phyloP scores from a whole-genome alignment of 805 yeast genomes.

The Maudiozyma serrabonitensis region DNA sequence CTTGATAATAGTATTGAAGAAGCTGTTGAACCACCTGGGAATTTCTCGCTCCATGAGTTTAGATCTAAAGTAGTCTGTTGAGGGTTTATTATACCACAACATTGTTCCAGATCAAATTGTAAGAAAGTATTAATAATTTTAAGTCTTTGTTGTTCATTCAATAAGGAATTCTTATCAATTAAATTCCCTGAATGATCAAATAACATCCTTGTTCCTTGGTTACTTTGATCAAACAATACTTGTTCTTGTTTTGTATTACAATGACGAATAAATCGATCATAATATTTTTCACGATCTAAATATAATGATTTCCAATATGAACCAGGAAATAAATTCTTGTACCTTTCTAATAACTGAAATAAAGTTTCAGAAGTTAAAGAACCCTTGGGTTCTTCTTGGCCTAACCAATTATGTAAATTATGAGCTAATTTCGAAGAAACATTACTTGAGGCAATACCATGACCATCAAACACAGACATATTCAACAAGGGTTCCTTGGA shows the following conservation, averaged over 20 bases:
- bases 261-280: conserved; percentile 27
- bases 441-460: conserved; percentile 60
- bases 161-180: conserved; percentile 27
- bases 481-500: conserved; percentile 41
- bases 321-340: conserved; percentile 52
- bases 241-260: conserved; percentile 30
- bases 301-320: conserved; percentile 83
- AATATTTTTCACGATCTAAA: conserved; percentile 32
- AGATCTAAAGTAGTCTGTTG: conserved; percentile 5
- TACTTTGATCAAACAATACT: conserved; percentile 18
- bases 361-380: conserved; percentile 24
- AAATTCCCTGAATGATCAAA: conserved; percentile 30
- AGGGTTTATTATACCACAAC: conserved; percentile 15
- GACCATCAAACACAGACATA: conserved; percentile 84
- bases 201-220: conserved; percentile 26
- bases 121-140: conserved; percentile 22
- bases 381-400: conserved; percentile 27
- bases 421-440: conserved; percentile 54
- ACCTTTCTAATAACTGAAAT: conserved; percentile 41
- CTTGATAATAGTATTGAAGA: conserved; percentile 47
- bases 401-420: conserved; percentile 47
- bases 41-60: conserved; percentile 21
- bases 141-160: conserved; percentile 26
- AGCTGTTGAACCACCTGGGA: conserved; percentile 59
- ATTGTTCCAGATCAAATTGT: conserved; percentile 23